Base-by-base conservation (phyloP, 805 yeast genomes). In the Starmera amethionina region DNA sequence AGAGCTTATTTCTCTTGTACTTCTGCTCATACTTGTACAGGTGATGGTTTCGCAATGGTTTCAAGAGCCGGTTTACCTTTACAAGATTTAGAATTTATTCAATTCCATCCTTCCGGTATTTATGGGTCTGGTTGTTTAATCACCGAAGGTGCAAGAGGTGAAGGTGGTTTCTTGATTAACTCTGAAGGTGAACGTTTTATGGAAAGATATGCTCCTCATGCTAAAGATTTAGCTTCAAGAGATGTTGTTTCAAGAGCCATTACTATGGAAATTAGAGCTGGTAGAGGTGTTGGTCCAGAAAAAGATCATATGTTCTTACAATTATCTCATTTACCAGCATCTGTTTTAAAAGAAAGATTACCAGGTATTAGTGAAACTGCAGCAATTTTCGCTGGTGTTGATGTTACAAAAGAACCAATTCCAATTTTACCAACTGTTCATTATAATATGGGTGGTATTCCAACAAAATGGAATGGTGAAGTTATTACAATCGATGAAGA, bases 281-380 rank as follows among this genome's bases (percentile, higher is more conserved):
- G 97, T 57, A 85, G 98, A 70, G 98, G 98, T 79, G 97, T 90
- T 45, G 98, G 98, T 56, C 88, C 94, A 56, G 75, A 75, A 57
- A 85, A 84, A 69, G 98, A 90, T 67, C 98, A 93, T 75, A 84
- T 93, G 78, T 81, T 62, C 73, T 76, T 90, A 63, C 98, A 90
- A 73, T 77, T 90, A 63, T 80, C 89, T 43, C 98, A 90, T 63
- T 72, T 90, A 59, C 98, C 98, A 40, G 82, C 96, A 35, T 68
- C 82, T 42, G 96, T 90, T 36, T 73, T 90, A 59, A 76, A 86
- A 62, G 97, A 89, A 73, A 83, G 98, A 73, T 75, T 90, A 58
- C 98, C 98, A 54, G 98, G 98, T 82, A 90, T 90, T 56, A 90
- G 97, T 49, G 97, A 90, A 72, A 90, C 98, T 44, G 97, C 98